Evolutionary conservation across 2,329 filamentous ascomycete genomes (phyloP).

Genomic region (Alternaria solani): DNA sequence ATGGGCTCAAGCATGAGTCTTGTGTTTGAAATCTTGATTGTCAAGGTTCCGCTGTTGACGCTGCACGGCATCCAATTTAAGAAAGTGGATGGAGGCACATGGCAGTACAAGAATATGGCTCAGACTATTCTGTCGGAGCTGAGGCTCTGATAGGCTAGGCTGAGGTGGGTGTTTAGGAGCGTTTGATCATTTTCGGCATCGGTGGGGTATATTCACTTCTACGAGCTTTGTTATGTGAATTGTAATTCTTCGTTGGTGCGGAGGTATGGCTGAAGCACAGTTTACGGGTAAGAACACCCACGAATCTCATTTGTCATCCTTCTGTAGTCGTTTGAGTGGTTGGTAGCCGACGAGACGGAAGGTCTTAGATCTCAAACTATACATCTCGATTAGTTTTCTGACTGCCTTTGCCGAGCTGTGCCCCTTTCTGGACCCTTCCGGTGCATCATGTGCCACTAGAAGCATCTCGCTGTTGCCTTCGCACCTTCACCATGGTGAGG

Average conservation of each 20-base stretch:
- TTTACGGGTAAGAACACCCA: constrained; percentile 24
- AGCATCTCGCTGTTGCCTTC: not conserved
- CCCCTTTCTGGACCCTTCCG: not conserved
- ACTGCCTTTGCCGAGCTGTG: not conserved
- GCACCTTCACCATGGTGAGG: not conserved
- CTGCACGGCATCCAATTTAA: constrained; percentile 98
- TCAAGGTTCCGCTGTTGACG: constrained; percentile 93
- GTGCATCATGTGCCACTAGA: not conserved
- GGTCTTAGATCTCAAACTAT: constrained; percentile 9
- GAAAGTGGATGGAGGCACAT: constrained; percentile 91
- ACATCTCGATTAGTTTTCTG: constrained; percentile 1
- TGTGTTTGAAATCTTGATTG: constrained; percentile 94
- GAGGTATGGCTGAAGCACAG: constrained; percentile 5
- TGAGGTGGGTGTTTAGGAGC: constrained; percentile 3
- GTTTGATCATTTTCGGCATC: constrained; percentile 9
- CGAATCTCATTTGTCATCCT: constrained; percentile 45
- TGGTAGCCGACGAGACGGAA: constrained; percentile 6
- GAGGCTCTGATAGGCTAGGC: constrained; percentile 16
- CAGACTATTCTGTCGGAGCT: constrained; percentile 91
- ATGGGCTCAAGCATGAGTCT: constrained; percentile 83
- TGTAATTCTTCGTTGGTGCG: constrained; percentile 15
- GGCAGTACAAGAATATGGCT: constrained; percentile 99
- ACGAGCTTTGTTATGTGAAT: constrained; percentile 11
- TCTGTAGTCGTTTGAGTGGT: constrained; percentile 5
- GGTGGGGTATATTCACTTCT: constrained; percentile 9